Base-by-base conservation (phyloP, 2,329 filamentous ascomycete genomes). In the Phyllosticta citrichinensis region DNA sequence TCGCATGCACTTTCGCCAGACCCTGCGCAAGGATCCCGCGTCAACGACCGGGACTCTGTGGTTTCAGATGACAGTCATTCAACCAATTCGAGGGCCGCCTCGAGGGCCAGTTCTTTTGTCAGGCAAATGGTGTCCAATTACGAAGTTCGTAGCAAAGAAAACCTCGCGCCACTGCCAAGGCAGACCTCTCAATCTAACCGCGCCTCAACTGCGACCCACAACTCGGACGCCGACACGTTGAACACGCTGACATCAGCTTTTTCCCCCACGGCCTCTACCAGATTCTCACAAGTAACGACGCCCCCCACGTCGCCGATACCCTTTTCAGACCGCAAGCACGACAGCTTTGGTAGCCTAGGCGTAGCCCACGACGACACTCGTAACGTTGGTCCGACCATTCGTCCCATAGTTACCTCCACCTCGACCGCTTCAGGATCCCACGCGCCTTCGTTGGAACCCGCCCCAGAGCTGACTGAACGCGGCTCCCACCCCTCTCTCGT, bases 241-340 rank as follows among this genome's bases (percentile, higher is more conserved):
- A 55, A 52, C 35, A 58, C 73, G 59, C 68, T 68, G 25, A 58
- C 30, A 53, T 71, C 73, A 47, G 70, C 69, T 2, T 70, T 73
- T 60, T 69, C 73, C 47, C 69, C 73, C 56, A n/a, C 40, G 40
- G 70, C 68, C 55, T 74, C 72, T 63, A 68, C 68, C 63, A 67
- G 73, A 58, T 74, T 72, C 65, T 76, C 73, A 19, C 71, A 73
- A 62, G 70, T 66, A 62, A 74, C 68, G 65, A 75, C 73, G 63
- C 68, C 73, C 67, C 71, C 71, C 63, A 70, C 70, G 19, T 74
- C 73, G 24, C 71, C 71, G 20, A 64, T 68, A 51, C 67, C 69
- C 27, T 52, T 52, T 20, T 25, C 58, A 14, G 51, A 61, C 22
- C 24, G 56, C 19, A 66, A 68, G 51, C 65, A 66, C 57, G 64